Conservation (phyloP, 202 grass and related monocot species). For the Zoysia matrella region DNA sequence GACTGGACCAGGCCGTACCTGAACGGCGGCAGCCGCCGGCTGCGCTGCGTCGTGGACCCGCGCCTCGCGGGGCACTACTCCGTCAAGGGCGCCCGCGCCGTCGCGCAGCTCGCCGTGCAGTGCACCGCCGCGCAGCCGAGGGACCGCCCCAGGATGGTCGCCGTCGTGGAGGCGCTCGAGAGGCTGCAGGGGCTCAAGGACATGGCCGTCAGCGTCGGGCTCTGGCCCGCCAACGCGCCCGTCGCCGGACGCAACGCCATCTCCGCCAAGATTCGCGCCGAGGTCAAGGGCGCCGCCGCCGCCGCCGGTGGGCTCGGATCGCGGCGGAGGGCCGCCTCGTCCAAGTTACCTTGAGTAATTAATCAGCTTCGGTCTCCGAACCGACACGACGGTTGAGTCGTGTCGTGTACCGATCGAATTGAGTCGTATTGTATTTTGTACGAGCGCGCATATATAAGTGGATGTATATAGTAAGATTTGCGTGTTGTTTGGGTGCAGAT, state of each 20-base stretch:
- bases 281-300: slow-evolving; percentile 49
- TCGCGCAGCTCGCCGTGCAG: slow-evolving; percentile 58
- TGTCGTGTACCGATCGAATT: neutral
- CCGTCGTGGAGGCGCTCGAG: slow-evolving; percentile 61
- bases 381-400: neutral
- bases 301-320: slow-evolving; percentile 33
- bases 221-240: too few relatives aligned
- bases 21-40: slow-evolving; percentile 51
- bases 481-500: neutral
- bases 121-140: slow-evolving; percentile 66
- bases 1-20: slow-evolving; percentile 67
- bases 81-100: slow-evolving; percentile 60
- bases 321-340: slow-evolving; percentile 50
- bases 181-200: slow-evolving; percentile 40
- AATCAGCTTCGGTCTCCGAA: neutral
- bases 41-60: slow-evolving; percentile 69
- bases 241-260: too few relatives aligned
- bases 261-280: too few relatives aligned
- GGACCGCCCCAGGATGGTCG: slow-evolving; percentile 61
- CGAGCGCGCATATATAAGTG: neutral
- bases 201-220: too few relatives aligned
- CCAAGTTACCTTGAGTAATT: slow-evolving; percentile 44
- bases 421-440: neutral
- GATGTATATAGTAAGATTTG: neutral
- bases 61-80: slow-evolving; percentile 67